Evolutionary conservation across 2,329 filamentous ascomycete genomes (phyloP), one percentile per base, ranked within the genome.

Genomic region (Teratosphaeria destructans): DNA sequence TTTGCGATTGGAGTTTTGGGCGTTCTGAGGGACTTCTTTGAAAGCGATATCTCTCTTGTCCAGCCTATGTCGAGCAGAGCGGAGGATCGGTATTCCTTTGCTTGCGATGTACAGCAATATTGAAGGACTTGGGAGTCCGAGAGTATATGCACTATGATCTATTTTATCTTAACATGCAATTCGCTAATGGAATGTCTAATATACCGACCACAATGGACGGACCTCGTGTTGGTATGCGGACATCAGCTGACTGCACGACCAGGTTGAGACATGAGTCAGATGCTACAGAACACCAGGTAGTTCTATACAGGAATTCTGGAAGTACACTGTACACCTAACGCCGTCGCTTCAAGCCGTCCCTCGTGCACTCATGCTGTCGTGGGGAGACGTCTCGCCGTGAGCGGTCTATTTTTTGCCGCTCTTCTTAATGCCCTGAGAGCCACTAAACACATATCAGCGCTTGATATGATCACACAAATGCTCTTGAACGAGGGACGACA

Each of bases 371-470:
- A 29, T 59, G 43, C 29, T 32, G 14, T 29, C 52, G 52, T 55
- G 52, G 23, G n/a, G 26, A 12, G 34, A 54, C 27, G 12, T 23
- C 49, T n/a, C 49, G 26, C 27, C 6, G 49, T 23, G 52, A 52
- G n/a, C 23, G 11, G 7, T 58, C 66, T 82, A 95, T 86, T 96
- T 95, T 88, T 96, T 96, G 76, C 91, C 92, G 63, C 89, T 94
- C 85, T 96, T 96, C 86, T 96, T 96, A 81, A 97, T 96, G 63
- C 62, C 62, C 78, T 95, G 90, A 55, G 81, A 76, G 37, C 90
- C 91, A 35, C 43, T 49, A 5, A 23, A 23, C n/a, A 23, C n/a
- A 19, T 49, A n/a, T 49, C 43, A 49, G n/a, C 43, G n/a, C 43
- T 16, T 49, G n/a, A 19, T 19, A 23, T 49, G 43, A 14, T 49